A percentile compares a stretch with the other conserved stretches of the same genome.
Evolutionary conservation across 2,329 filamentous ascomycete genomes (phyloP).

Genomic region (Rosellinia necatrix): DNA sequence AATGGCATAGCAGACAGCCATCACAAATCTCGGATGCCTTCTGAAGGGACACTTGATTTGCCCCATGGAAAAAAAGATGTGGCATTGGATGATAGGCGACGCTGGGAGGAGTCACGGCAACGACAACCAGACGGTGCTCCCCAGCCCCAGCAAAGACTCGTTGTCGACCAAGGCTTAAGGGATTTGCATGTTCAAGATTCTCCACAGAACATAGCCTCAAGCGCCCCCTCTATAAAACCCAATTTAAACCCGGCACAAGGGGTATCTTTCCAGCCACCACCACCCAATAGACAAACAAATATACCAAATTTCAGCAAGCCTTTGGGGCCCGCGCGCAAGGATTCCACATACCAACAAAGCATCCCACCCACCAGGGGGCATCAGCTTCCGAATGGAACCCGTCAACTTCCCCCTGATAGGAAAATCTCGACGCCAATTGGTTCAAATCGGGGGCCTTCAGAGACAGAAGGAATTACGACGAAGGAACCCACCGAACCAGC

Average conservation of each 20-base stretch:
- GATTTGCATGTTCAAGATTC: background rate
- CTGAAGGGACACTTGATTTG: background rate
- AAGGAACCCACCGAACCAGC: background rate
- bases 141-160: background rate
- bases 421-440: slow-evolving; percentile 5
- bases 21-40: slow-evolving; percentile 3
- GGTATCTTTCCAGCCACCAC: background rate
- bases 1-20: slow-evolving; percentile 8
- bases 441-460: background rate
- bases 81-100: background rate
- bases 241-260: slow-evolving; percentile 3
- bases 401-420: background rate
- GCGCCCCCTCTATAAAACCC: background rate
- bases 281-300: slow-evolving; percentile 6
- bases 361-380: background rate
- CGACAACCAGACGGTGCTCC: background rate
- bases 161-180: slow-evolving; percentile 2
- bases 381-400: slow-evolving; percentile 1
- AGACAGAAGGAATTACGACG: background rate
- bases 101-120: background rate
- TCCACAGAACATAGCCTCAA: background rate
- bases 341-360: background rate
- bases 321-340: background rate
- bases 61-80: background rate
- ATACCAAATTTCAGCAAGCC: background rate